Evolutionary conservation across 345 rosid species (phyloP), one percentile per base, ranked within the genome.

Genomic region (Eucalyptus coolabah): DNA sequence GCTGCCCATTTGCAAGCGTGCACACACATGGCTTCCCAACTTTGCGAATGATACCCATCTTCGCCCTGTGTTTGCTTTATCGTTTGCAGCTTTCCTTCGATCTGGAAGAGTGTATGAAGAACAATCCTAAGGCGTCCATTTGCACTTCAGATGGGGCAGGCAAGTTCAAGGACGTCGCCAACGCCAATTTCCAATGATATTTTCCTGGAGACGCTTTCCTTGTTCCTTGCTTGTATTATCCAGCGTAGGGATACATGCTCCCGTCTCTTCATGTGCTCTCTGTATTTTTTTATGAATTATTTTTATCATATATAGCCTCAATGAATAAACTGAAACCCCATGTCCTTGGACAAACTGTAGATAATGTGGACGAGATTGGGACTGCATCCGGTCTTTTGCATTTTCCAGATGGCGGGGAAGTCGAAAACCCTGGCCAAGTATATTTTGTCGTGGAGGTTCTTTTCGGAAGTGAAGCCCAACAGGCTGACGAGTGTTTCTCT

Each of bases 71-170:
- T 69, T 88, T 6, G 53, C 65, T 45, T 34, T 34, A 34, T 72
- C 6, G 82, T 72, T 72, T 86, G 90, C 88, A 91, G 90, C 90
- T 89, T 59, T 91, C 40, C 28, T 80, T 89, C 32, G 86, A 91
- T 77, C 51, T 88, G 37, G 53, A 86, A 44, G 87, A 53, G 28
- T 95, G 99, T 98, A 91, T 96, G 42, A 91, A 50, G 90, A 91
- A 92, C n/a, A 93, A 96, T 86, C 98, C 98, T 14, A 4, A 88
- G 10, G 98, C 97, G 67, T 96, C 99, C 87, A 92, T 97, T 85
- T 96, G 98, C 92, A 96, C 96, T 7, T 53, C 90, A 9, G 96
- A 95, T 86, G 99, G 99, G 72, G 89, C 90, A 83, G 89, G 91
- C 32, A 89, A 88, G 89, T 96, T 96, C 90, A 93, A 88, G 88